These are phyloP conservation scores for Leccinum disarticulatum DNA, from an alignment of 768 basidiomycete genomes.

Conservation along the genomic window DNA sequence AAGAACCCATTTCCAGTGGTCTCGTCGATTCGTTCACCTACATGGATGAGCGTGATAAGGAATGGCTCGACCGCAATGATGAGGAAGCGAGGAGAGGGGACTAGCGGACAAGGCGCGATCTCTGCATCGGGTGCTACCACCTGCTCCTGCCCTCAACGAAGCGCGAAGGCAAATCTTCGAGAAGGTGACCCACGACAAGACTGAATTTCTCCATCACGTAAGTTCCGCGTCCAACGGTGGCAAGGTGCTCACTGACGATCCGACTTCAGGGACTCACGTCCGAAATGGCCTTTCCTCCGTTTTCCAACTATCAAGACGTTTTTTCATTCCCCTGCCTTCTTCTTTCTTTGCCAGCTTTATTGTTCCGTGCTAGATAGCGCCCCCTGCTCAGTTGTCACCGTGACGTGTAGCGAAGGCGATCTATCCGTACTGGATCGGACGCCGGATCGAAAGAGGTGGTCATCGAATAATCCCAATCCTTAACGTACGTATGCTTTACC, in stretches of 20 bases:
- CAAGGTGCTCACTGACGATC: not conserved
- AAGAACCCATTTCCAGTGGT: conserved; percentile 63
- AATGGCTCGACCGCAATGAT: conserved; percentile 93
- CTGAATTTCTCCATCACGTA: conserved; percentile 88
- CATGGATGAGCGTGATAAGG: conserved; percentile 95
- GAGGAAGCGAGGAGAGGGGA: conserved; percentile 83
- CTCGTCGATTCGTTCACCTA: conserved; percentile 81
- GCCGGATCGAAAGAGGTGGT: conserved; percentile 77
- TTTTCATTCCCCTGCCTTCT: conserved; percentile 61
- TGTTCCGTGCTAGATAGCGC: conserved; percentile 69
- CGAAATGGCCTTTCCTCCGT: conserved; percentile 62
- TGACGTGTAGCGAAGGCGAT: conserved; percentile 64
- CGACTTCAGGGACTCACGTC: conserved; percentile 55
- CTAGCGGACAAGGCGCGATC: conserved; percentile 71
- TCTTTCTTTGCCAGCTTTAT: conserved; percentile 68
- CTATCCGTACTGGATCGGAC: conserved; percentile 89
- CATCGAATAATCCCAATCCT: conserved; percentile 83
- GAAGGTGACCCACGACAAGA: conserved; percentile 84
- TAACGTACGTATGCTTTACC: conserved; percentile 57
- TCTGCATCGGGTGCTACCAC: conserved; percentile 50
- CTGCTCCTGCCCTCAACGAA: conserved; percentile 54
- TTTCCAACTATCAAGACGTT: conserved; percentile 68
- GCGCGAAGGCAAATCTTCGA: conserved; percentile 87
- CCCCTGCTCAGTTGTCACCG: conserved; percentile 51
- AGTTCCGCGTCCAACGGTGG: conserved; percentile 29